A percentile compares a stretch with the other conserved stretches of the same genome.
Evolutionary conservation across 1,284 basidiomycete genomes (phyloP).

Genomic region (Ceratobasidium sp.): DNA sequence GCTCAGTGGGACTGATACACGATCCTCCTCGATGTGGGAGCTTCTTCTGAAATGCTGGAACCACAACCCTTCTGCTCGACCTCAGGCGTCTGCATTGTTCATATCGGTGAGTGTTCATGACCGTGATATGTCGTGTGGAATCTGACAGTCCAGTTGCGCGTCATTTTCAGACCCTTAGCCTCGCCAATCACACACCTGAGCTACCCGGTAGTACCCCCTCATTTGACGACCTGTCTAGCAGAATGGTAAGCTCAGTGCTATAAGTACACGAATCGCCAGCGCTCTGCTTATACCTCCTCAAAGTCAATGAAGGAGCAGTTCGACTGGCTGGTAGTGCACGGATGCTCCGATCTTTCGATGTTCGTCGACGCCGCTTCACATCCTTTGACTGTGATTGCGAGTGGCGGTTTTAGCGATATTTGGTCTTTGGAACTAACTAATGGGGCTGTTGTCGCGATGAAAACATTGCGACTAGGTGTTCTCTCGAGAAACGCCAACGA

Average conservation of each 20-base stretch:
- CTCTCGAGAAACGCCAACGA: neutral
- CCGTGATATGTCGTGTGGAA: too few relatives aligned
- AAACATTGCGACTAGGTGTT: neutral
- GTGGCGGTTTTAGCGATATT: neutral
- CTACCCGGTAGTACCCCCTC: too few relatives aligned
- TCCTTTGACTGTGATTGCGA: neutral
- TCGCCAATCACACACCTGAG: too few relatives aligned
- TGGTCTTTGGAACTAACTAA: neutral
- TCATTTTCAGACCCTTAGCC: too few relatives aligned
- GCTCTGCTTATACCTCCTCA: too few relatives aligned
- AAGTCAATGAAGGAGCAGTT: neutral
- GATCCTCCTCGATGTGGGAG: neutral
- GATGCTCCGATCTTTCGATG: neutral
- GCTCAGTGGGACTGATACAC: too few relatives aligned
- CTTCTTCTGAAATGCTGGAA: conserved; percentile 4
- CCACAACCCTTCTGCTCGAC: neutral
- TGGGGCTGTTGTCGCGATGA: neutral
- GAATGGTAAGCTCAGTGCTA: too few relatives aligned
- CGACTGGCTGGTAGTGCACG: neutral
- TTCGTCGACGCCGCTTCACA: neutral
- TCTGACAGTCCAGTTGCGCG: too few relatives aligned
- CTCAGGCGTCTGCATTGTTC: neutral
- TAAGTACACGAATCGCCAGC: too few relatives aligned
- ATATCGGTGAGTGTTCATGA: neutral
- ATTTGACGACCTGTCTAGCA: too few relatives aligned